These are phyloP conservation scores for Backusella macrospora DNA, from an alignment of 192 early-diverging fungal genomes.

Conservation along the genomic window DNA sequence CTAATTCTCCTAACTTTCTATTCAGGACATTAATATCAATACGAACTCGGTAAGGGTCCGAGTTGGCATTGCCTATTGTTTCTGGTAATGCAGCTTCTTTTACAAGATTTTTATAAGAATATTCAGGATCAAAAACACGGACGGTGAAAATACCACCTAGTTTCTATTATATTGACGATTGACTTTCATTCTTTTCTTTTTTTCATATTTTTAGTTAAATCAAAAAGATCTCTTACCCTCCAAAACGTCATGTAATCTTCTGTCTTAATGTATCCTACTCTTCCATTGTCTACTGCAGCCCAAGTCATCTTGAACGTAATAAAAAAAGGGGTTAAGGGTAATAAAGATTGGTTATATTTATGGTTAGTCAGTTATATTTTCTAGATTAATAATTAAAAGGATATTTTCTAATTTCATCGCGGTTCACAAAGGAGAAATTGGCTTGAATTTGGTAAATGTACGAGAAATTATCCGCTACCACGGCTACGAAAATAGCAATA, in stretches of 20 bases:
- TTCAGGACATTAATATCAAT: slow-evolving; percentile 34
- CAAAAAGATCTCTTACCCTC: slow-evolving; percentile 40
- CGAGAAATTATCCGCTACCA: slow-evolving; percentile 65
- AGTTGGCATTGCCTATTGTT: not conserved
- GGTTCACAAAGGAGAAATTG: slow-evolving; percentile 56
- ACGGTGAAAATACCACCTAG: slow-evolving; percentile 54
- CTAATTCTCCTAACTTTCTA: slow-evolving; percentile 29
- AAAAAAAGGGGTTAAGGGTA: slow-evolving; percentile 37
- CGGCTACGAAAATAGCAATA: slow-evolving; percentile 61
- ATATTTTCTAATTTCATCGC: slow-evolving; percentile 63
- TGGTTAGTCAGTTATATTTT: not conserved
- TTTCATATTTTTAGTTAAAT: slow-evolving; percentile 19
- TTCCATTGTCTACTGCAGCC: slow-evolving; percentile 48
- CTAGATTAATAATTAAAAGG: slow-evolving; percentile 35
- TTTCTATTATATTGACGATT: slow-evolving; percentile 41
- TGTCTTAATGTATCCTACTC: slow-evolving; percentile 52
- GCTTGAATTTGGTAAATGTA: slow-evolving; percentile 65
- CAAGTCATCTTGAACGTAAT: slow-evolving; percentile 57
- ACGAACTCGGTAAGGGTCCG: slow-evolving; percentile 22
- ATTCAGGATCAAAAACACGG: slow-evolving; percentile 51
- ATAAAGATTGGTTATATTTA: not conserved
- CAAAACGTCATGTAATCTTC: slow-evolving; percentile 54
- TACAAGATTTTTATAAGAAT: slow-evolving; percentile 46
- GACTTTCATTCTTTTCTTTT: slow-evolving; percentile 28
- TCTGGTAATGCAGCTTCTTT: slow-evolving; percentile 19